phyloP scores from a whole-genome alignment of 129 eudicot genomes.

The Tagetes patula region DNA sequence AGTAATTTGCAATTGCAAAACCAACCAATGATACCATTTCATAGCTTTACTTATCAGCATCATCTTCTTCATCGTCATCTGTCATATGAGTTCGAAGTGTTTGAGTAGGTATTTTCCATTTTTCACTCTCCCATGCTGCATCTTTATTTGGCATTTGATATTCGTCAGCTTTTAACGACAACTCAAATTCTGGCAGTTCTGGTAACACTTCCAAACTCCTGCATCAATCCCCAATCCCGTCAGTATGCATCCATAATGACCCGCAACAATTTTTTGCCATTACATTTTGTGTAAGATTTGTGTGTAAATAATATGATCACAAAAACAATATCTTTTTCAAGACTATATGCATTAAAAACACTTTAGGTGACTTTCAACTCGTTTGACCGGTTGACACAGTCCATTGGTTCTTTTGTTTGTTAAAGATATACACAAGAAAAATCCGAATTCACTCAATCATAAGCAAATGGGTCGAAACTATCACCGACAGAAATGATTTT shows the following conservation, averaged over 20 bases:
- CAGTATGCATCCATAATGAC: not conserved
- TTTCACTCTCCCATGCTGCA: conserved; percentile 56
- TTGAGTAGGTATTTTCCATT: conserved; percentile 52
- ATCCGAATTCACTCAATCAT: not conserved
- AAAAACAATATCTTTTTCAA: not conserved
- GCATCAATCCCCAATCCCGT: conserved; percentile 24
- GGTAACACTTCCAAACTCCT: conserved; percentile 73
- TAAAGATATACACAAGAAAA: not conserved
- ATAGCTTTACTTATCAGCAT: conserved; percentile 30
- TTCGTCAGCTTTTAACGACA: conserved; percentile 80
- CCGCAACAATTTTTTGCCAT: not conserved
- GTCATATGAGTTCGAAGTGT: conserved; percentile 58
- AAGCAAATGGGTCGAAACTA: not conserved
- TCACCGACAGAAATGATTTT: not conserved
- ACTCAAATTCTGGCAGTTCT: conserved; percentile 83
- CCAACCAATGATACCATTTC: conserved; percentile 14
- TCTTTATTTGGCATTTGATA: conserved; percentile 60
- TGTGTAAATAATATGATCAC: not conserved
- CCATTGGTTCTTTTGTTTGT: not conserved
- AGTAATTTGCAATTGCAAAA: conserved; percentile 10
- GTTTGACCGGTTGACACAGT: not conserved
- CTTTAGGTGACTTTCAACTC: not conserved
- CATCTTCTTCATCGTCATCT: conserved; percentile 48
- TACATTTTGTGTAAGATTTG: not conserved
- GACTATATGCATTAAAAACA: not conserved